Base-by-base conservation (phyloP, 2,329 filamentous ascomycete species). In the Ceratocystis variospora region DNA sequence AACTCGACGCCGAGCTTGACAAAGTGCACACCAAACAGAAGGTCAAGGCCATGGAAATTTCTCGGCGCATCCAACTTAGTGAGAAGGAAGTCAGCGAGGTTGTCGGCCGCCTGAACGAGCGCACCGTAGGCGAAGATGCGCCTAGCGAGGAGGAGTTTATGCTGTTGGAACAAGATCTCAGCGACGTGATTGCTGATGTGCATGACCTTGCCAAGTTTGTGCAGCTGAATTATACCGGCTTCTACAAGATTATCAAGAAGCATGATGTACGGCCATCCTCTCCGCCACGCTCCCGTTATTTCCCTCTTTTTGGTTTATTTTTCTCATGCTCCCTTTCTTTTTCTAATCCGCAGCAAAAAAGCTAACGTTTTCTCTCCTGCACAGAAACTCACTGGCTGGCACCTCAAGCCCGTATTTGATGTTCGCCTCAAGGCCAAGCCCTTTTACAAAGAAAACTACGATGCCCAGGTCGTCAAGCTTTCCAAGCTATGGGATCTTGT, bases 181-280 rank as follows among this genome's bases (percentile, higher is more conserved):
- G 91, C 77, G 94, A 99, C 75, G 92, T 99, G 73, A 99, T 99
- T 74, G 94, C 94, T 71, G 93, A 99, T 73, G 94, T 99, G 25
- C 93, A 99, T 76, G 94, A 99, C 73, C 82, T 99, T 68, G 92
- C 94, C 75, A 97, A 97, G 78, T 99, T 96, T 75, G 95, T 96
- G 5, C 93, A 96, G 78, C 79, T 99, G 74, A 99, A 99, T 78
- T 99, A 99, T 74, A 97, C 93, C 0, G 94, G 94, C 4, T 99
- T 99, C 75, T 95, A 96, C 80, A 99, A 99, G 81, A 99, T 99
- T 70, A 96, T 99, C 77, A 99, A 99, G 82, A 99, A 99, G 81
- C 94, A 99, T 76, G 94, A 96, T 78, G 89, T 93, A 76, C 71
- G 88, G 69, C 45, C 1, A 15, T 25, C 46, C 10, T 4, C 12